Base-by-base conservation (phyloP, 2,329 filamentous ascomycete species). In the Cryphonectria parasitica region DNA sequence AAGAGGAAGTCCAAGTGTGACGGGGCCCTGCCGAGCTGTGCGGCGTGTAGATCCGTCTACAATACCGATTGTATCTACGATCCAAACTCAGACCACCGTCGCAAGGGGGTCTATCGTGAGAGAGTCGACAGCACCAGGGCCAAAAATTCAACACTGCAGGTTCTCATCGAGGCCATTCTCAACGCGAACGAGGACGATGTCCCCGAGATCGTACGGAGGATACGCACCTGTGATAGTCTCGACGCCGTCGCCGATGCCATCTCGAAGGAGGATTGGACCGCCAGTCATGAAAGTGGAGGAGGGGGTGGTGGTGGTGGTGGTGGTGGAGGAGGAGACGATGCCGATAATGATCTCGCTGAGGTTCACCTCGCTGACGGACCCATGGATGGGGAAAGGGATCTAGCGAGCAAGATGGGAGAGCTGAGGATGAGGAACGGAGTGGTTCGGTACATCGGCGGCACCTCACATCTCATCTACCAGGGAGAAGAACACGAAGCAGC, bases 101-200 rank as follows among this genome's bases (percentile, higher is more conserved):
- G 96, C 66, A 98, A 98, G 80, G 96, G 96, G 72, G 96, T 98
- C 64, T 98, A 98, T 80, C 95, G 95, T 77, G 94, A 97, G 81
- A 96, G 97, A 80, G 89, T 92, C 34, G 95, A 97, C 80, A 93
- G 89, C 77, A 87, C 95, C 79, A 97, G 97, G 82, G 95, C 94
- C 31, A 90, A 90, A 73, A 94, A 91, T 77, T 93, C 93, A 49
- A 98, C 95, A 0, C 84, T 98, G 69, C 93, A 98, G 79, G 94
- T 94, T n/a, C 85, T 98, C 52, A 90, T 98, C 73, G 93, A 98
- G 77, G 94, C 95, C 64, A 94, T 99, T 66, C 85, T 98, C 66
- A 98, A 97, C 80, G 94, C 93, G 62, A 87, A 92, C 28, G 95
- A 98, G 79, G 93, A 97, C 6, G 92, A 96, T 70, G 94, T 97